Evolutionary conservation across 768 basidiomycete species (phyloP), one percentile per base, ranked within the genome.

Genomic region (Pulveroboletus ravenelii): DNA sequence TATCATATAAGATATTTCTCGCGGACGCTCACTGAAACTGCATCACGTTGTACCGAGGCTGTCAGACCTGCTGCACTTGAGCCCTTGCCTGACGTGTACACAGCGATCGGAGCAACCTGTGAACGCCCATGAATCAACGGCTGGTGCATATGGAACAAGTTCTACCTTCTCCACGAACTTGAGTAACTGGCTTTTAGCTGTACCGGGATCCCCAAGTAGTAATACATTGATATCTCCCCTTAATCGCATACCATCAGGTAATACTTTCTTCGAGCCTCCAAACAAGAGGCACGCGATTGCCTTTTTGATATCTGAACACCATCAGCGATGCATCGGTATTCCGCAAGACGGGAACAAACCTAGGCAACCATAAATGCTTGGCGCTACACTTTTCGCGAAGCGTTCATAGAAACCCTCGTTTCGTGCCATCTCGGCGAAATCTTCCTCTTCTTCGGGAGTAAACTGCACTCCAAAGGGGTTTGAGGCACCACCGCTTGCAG

Each of bases 21-120:
- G 32, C 15, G 15, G 9, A 47, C 17, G 72, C 88, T 51, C 61
- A 95, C 94, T 17, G 93, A 93, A 38, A 86, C 79, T 3, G 91
- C 72, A 65, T 99, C 96, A 6, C 96, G 81, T 70, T 98, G 96
- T 1, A 99, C 96, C 3, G 90, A 91, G 10, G 96, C 96, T 2
- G 96, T 99, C 58, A 99, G 72, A 86, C 96, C 96, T 43, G 96
- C 96, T 9, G 96, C 96, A 72, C 93, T 96, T 6, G 92, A 93
- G 45, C 96, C 96, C 65, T 99, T 99, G 5, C 96, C 96, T 15
- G 94, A 96, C 0, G 96, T 98, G 66, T 99, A 98, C 1, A 99
- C 96, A 0, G 95, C 90, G 54, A 98, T 94, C 0, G 96, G 96
- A 1, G 96, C 93, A 41, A 97, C 94, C 89, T 92, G 50, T 7